Base-by-base conservation (phyloP, 2,329 filamentous ascomycete genomes). In the Nakataea oryzae region DNA sequence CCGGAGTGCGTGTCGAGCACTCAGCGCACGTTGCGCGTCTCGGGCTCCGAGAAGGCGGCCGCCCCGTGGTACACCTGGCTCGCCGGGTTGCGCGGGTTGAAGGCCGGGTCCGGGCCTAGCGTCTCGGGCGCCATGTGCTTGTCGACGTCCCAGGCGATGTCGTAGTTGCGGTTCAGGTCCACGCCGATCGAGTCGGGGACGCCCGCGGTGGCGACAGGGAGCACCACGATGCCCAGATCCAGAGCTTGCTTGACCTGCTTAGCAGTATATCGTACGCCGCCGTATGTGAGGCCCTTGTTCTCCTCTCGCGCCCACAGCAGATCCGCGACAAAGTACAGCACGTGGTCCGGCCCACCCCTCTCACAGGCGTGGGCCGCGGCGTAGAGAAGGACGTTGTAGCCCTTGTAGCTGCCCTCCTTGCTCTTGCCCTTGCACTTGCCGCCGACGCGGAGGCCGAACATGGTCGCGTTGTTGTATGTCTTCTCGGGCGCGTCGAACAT, bases 251-350 rank as follows among this genome's bases (percentile, higher is more conserved):
- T 74, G 59, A 86, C 82, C 58, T 86, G 74, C 4, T 73, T 74
- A 60, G 77, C 74, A 54, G 79, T 80, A 71, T 83, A 86, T 0
- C 73, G 74, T 65, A 79, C 77, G 62, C 71, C 73, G 58, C 81
- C 82, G 65, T 83, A 86, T 1, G 70, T 74, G 9, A 86, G 68
- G 8, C 82, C 82, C 4, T 72, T 75, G 26, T 76, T 74, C 34
- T 75, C 72, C 66, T 78, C 75, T 65, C 79, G 75, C 21, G 83
- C 83, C 57, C 77, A 76, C 4, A 86, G 75, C 2, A 86, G 74
- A 67, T 86, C 83, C 0, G 81, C 73, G 32, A 85, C 73, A 72
- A 83, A 85, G 74, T 84, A 84, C 56, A 86, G 70, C 17, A 85
- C 73, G 63, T 80, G 75, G 67, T 86, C 83, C 0, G 82, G 77